Conservation (phyloP, 495 filamentous ascomycete species). For the Stereocaulon alpinum region DNA sequence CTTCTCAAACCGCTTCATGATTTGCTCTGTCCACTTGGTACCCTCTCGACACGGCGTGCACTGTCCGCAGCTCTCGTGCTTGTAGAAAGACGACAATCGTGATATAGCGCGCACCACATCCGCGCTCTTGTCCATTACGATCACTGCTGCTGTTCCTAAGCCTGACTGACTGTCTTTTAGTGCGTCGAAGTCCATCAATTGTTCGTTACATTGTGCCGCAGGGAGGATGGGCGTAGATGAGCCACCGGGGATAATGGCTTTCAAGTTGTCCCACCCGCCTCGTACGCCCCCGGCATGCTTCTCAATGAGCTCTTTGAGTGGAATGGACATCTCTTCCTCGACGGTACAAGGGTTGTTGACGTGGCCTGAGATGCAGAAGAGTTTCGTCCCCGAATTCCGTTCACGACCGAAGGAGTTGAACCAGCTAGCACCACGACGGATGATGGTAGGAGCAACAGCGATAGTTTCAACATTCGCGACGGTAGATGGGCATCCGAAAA, state of each 20-base stretch:
- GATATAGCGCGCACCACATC: conserved; percentile 92
- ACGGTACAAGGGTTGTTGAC: conserved; percentile 98
- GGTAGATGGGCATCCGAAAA: conserved; percentile 95
- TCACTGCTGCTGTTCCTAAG: conserved; percentile 94
- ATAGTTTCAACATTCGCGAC: conserved; percentile 98
- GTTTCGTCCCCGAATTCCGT: conserved; percentile 91
- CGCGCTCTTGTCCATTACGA: conserved; percentile 97
- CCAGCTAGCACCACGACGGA: conserved; percentile 84
- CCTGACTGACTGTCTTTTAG: conserved; percentile 95
- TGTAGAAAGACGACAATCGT: conserved; percentile 90
- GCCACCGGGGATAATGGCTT: conserved; percentile 90
- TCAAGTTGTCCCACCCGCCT: conserved; percentile 95
- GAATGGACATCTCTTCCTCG: conserved; percentile 97
- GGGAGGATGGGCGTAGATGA: conserved; percentile 94
- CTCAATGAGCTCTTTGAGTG: conserved; percentile 88
- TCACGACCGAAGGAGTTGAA: conserved; percentile 89
- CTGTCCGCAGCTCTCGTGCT: conserved; percentile 95
- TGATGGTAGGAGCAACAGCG: conserved; percentile 91
- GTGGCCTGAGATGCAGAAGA: conserved; percentile 96
- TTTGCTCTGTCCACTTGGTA: conserved; percentile 95
- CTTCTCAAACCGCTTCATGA: conserved; percentile 91
- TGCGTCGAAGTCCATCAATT: conserved; percentile 98
- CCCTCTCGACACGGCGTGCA: conserved; percentile 98
- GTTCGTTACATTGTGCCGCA: conserved; percentile 75
- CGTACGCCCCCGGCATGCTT: conserved; percentile 94